Evolutionary conservation across 2,329 filamentous ascomycete species (phyloP), one percentile per base, ranked within the genome.

Genomic region (Scleromitrula shiraiana): DNA sequence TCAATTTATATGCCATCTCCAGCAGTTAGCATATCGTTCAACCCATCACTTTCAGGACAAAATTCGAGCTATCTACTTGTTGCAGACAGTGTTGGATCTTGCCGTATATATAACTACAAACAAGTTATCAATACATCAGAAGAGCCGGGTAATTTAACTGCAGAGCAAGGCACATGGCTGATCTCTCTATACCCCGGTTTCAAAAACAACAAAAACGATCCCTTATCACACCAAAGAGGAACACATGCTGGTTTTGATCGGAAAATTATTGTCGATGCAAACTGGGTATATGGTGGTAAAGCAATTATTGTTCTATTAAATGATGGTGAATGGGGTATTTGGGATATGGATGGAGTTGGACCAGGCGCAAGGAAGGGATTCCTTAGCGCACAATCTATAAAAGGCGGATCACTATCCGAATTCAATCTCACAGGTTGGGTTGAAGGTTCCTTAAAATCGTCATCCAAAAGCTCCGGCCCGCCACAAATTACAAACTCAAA

Each of bases 241-340:
- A 72, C 37, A 68, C 73, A 15, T 70, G 70, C 14, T 60, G 70
- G 5, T 62, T 71, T 64, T 60, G 42, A 65, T 55, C 70, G 80
- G 36, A 84, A 82, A 56, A 73, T 74, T 0, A 72, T 83, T n/a
- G 62, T 83, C 12, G 78, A 78, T 41, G 77, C 80, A 1, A 71
- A 74, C 5, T 83, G 80, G 80, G 73, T 83, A 40, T 68, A 73
- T 2, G 73, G 75, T 50, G 80, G 80, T 8, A 71, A 75, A 39
- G 79, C 80, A 5, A 67, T 83, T 23, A 65, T 83, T 33, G 69
- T 71, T 1, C 67, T 83, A 2, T 66, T 83, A 3, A 74, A 75
- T 1, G 80, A 83, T 55, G 80, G 80, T 6, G 78, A 80, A 60
- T 83, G 80, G 80, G 80, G 78, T 12, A 75, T 83, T 27, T 83